phyloP scores from a whole-genome alignment of 1,284 basidiomycete species.

The Testicularia cyperi region DNA sequence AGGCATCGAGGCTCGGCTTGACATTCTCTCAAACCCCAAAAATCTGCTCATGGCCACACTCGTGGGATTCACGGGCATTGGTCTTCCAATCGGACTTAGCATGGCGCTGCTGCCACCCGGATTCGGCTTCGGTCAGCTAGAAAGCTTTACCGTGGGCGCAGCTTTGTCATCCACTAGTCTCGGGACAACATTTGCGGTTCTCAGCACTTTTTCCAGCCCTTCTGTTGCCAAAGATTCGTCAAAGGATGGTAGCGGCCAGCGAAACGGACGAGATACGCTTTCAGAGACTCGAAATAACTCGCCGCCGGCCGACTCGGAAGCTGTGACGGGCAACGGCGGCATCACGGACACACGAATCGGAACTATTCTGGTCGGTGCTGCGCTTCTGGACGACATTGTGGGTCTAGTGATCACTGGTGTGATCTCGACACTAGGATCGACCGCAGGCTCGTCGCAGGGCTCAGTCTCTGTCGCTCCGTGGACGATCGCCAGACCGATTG shows the following conservation, averaged over 20 bases:
- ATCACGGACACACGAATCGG: slow-evolving; percentile 64
- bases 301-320: no score
- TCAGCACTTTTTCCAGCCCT: slow-evolving; percentile 40
- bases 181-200: slow-evolving; percentile 66
- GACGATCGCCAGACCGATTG: slow-evolving; percentile 62
- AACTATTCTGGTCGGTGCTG: slow-evolving; percentile 65
- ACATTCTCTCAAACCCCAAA: slow-evolving; percentile 50
- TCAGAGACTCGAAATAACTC: no score
- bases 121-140: slow-evolving; percentile 61
- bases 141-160: slow-evolving; percentile 66
- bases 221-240: neutral
- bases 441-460: neutral
- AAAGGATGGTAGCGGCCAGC: neutral
- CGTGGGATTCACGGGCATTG: slow-evolving; percentile 64
- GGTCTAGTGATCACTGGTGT: slow-evolving; percentile 66
- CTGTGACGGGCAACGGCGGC: no score
- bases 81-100: slow-evolving; percentile 63
- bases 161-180: slow-evolving; percentile 66
- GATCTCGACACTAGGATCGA: slow-evolving; percentile 61
- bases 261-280: slow-evolving; percentile 11
- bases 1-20: slow-evolving; percentile 38
- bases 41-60: slow-evolving; percentile 63
- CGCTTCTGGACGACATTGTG: slow-evolving; percentile 67
- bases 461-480: slow-evolving; percentile 47
- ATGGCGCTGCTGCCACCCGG: slow-evolving; percentile 60